These are phyloP conservation scores for Clarireedia hainanense DNA, from an alignment of 2,329 filamentous ascomycete genomes.

Conservation along the genomic window DNA sequence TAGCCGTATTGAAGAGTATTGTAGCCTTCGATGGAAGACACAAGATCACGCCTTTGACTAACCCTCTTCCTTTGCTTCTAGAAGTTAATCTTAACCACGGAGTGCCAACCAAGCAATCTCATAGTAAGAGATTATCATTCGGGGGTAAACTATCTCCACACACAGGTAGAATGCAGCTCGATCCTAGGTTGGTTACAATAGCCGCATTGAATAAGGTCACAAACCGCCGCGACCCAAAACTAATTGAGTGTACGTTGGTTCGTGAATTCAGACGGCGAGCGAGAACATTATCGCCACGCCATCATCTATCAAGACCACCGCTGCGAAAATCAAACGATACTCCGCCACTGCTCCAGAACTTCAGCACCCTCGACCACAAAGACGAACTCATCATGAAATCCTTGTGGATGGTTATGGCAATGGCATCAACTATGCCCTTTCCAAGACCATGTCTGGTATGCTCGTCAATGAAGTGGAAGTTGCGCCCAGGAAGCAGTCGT, in stretches of 20 bases:
- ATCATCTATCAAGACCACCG: slow-evolving; percentile 17
- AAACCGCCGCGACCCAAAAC: slow-evolving; percentile 32
- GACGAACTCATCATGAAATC: slow-evolving; percentile 40
- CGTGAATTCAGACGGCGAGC: slow-evolving; percentile 29
- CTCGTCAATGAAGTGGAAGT: not conserved
- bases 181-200: slow-evolving; percentile 42
- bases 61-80: slow-evolving; percentile 63
- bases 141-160: slow-evolving; percentile 16
- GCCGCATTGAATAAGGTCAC: slow-evolving; percentile 44
- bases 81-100: slow-evolving; percentile 20
- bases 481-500: not conserved
- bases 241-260: slow-evolving; percentile 46
- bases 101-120: slow-evolving; percentile 13
- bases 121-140: slow-evolving; percentile 18
- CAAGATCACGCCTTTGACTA: slow-evolving; percentile 49
- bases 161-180: slow-evolving; percentile 36
- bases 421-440: slow-evolving; percentile 23
- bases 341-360: slow-evolving; percentile 22
- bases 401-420: slow-evolving; percentile 47
- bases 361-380: slow-evolving; percentile 19
- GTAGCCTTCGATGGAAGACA: slow-evolving; percentile 57
- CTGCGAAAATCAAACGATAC: slow-evolving; percentile 28
- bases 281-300: slow-evolving; percentile 12
- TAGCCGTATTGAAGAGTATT: slow-evolving; percentile 63
- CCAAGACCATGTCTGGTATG: not conserved